A percentile compares a stretch with the other conserved stretches of the same genome.
Conservation (phyloP, 208 protist species). For the Trypanosoma rangeli region DNA sequence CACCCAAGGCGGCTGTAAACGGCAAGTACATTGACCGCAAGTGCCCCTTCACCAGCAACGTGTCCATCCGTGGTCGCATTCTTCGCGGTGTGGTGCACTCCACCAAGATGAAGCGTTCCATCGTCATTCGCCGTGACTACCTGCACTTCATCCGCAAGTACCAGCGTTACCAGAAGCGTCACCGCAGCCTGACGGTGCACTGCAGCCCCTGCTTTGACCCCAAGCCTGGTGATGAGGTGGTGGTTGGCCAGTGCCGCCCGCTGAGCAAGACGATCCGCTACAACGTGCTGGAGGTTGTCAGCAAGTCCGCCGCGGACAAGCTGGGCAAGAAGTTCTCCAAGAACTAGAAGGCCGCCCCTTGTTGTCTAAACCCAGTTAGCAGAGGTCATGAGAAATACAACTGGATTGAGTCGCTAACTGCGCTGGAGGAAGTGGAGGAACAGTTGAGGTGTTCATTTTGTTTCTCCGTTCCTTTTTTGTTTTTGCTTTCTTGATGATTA, state of each 20-base stretch:
- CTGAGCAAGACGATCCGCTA: constrained; percentile 99
- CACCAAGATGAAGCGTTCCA: constrained; percentile 99
- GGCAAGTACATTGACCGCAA: constrained; percentile 99
- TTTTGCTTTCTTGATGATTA: constrained; percentile 11
- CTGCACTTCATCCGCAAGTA: constrained; percentile 99
- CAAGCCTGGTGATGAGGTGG: constrained; percentile 98
- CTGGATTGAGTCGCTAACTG: background rate
- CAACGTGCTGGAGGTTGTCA: constrained; percentile 98
- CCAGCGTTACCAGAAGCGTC: constrained; percentile 99
- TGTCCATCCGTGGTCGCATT: constrained; percentile 99
- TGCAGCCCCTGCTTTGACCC: constrained; percentile 98
- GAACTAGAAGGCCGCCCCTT: constrained; percentile 28
- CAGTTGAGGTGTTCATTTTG: background rate
- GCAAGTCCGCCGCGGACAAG: constrained; percentile 83
- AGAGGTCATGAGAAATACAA: background rate
- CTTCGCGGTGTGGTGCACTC: constrained; percentile 97
- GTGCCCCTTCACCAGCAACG: constrained; percentile 99
- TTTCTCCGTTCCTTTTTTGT: constrained; percentile 26
- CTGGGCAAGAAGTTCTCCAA: constrained; percentile 84
- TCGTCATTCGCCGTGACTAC: constrained; percentile 99
- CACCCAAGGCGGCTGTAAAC: constrained; percentile 97
- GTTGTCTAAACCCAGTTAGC: background rate
- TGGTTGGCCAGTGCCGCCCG: constrained; percentile 99
- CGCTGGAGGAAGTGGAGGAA: background rate
- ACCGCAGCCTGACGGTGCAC: constrained; percentile 99